Conservation (phyloP, 164 flowering plant species). For the Santalum album region DNA sequence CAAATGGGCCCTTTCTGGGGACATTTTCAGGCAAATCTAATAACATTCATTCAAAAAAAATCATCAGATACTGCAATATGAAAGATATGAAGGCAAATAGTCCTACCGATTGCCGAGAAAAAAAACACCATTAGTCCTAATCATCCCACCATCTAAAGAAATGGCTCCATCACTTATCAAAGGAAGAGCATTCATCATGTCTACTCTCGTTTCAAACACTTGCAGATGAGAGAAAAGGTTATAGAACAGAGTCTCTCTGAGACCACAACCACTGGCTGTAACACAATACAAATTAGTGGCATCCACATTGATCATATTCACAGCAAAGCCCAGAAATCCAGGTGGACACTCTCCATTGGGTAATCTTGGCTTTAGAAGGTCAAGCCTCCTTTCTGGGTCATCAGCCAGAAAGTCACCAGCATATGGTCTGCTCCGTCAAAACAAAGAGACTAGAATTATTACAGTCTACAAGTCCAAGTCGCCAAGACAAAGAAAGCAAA, state of each 20-base stretch:
- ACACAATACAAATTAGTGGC: slow-evolving; percentile 13
- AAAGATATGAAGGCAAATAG: background rate
- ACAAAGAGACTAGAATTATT: background rate
- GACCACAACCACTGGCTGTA: slow-evolving; percentile 41
- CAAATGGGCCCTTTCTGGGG: too few relatives aligned
- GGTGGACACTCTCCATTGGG: slow-evolving; percentile 27
- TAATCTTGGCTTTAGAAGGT: slow-evolving; percentile 29
- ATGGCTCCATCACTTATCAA: slow-evolving; percentile 39
- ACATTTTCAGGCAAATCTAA: too few relatives aligned
- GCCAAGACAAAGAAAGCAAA: background rate
- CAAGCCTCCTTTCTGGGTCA: slow-evolving; percentile 31
- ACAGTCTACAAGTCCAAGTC: background rate
- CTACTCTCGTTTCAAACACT: slow-evolving; percentile 43
- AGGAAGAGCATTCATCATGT: slow-evolving; percentile 33
- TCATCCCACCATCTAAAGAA: slow-evolving; percentile 64
- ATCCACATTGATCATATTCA: slow-evolving; percentile 51
- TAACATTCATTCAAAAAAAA: too few relatives aligned
- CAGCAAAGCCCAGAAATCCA: slow-evolving; percentile 64
- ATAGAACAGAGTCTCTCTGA: slow-evolving; percentile 63
- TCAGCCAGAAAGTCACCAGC: slow-evolving; percentile 14
- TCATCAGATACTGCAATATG: background rate
- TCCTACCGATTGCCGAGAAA: slow-evolving; percentile 51
- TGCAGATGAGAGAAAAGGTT: slow-evolving; percentile 57
- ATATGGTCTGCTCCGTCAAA: slow-evolving; percentile 35
- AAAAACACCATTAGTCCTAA: slow-evolving; percentile 38